Base-by-base conservation (phyloP, 2,329 filamentous ascomycete genomes). In the Eurotiales sp. region DNA sequence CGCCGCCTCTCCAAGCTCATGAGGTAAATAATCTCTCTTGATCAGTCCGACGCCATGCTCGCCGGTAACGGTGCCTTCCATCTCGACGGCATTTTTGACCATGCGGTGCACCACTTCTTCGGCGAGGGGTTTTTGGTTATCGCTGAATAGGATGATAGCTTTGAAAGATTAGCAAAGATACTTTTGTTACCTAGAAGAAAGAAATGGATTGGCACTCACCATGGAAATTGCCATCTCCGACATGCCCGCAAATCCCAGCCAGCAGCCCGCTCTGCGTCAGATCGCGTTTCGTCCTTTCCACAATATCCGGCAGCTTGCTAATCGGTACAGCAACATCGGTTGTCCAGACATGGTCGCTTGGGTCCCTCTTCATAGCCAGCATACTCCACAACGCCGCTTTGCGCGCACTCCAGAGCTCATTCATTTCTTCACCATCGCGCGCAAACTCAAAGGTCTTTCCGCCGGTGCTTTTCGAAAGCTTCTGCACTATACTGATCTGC, bases 271-370 rank as follows among this genome's bases (percentile, higher is more conserved):
- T 82, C 57, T 78, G 74, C 8, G 71, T 74, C 40, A 88, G 84
- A 57, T 86, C 80, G 19, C 80, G 71, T 61, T 87, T 87, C 1
- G 85, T 87, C 44, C 81, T 75, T 56, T 87, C 84, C 44, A 91
- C 87, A 49, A 90, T 85, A 57, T 87, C 82, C 1, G 87, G 82
- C 55, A 92, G 71, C 34, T 77, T 75, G 14, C 83, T 87, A 43
- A 91, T 82, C 0, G 87, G 87, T 0, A 91, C 88, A 0, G 87
- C 87, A 17, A 91, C 87, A 63, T 92, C 88, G 0, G 87, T 92
- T 0, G 86, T 88, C 87, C 87, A 90, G 22, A 90, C 80, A 42
- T 77, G 80, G 58, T 86, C 80, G 2, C 77, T 76, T 0, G 78
- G 77, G 21, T 80, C 72, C 44, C 81, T 75, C 53, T 77, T 78